phyloP scores from a whole-genome alignment of 2,329 filamentous ascomycete species.

The Calonectria hongkongensis region DNA sequence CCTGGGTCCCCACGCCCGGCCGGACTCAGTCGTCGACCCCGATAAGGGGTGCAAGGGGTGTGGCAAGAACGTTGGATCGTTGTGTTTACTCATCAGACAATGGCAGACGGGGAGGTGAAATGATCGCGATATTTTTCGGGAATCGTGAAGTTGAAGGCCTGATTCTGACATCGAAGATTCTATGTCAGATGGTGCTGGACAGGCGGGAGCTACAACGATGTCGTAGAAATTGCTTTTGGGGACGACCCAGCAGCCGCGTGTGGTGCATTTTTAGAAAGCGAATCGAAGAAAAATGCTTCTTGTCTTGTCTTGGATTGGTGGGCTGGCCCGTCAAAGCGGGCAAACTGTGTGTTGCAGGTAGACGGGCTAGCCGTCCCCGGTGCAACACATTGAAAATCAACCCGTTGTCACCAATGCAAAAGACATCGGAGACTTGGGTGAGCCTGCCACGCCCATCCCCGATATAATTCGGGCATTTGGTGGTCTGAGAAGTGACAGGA shows the following conservation, averaged over 20 bases:
- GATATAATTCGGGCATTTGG: constrained; percentile 1
- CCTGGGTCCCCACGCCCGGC: constrained; percentile 10
- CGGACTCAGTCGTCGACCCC: constrained; percentile 38
- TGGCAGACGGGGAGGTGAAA: neutral
- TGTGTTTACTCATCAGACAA: neutral
- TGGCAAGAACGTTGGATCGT: neutral
- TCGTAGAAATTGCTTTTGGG: constrained; percentile 15
- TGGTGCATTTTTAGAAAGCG: constrained; percentile 12
- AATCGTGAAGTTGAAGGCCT: neutral
- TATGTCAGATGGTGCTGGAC: constrained; percentile 8
- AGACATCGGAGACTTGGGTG: constrained; percentile 2
- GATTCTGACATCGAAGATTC: constrained; percentile 16
- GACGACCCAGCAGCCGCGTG: neutral
- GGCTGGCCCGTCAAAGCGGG: constrained; percentile 22
- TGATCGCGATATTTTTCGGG: constrained; percentile 18
- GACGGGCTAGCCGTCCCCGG: neutral
- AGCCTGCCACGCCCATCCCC: constrained; percentile 20
- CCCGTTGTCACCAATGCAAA: constrained; percentile 21
- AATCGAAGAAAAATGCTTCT: constrained; percentile 10
- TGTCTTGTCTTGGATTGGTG: constrained; percentile 19
- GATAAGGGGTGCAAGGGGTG: constrained; percentile 21
- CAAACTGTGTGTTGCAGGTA: constrained; percentile 21
- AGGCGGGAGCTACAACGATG: neutral
- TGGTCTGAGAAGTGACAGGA: neutral
- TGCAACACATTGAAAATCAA: constrained; percentile 12